phyloP scores from a whole-genome alignment of 2,329 filamentous ascomycete genomes.

The Phialophora tarda region DNA sequence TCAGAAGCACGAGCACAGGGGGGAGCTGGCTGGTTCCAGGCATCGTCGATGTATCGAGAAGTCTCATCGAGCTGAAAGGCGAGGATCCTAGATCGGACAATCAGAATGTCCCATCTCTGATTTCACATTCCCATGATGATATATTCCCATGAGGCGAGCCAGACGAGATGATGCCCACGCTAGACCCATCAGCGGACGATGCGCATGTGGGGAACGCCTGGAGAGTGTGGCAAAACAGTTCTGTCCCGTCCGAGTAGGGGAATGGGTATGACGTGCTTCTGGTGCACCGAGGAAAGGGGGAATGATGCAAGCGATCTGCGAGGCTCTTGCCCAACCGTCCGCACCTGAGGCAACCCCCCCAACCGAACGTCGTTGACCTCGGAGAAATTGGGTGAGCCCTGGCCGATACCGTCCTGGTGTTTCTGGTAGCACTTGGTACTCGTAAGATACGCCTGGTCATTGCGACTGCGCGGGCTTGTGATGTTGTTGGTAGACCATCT shows the following conservation, averaged over 20 bases:
- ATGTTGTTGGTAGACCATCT: too few species aligned
- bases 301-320: slow-evolving; percentile 29
- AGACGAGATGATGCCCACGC: not conserved
- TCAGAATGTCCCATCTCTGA: slow-evolving; percentile 7
- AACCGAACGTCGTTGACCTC: not conserved
- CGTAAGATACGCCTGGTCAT: too few species aligned
- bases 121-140: slow-evolving; percentile 12
- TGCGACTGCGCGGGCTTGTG: too few species aligned
- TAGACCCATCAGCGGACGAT: not conserved
- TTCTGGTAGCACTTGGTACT: not conserved
- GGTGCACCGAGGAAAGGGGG: not conserved
- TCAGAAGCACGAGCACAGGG: not conserved
- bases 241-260: not conserved
- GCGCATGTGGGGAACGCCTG: not conserved
- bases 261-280: not conserved
- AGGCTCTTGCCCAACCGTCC: slow-evolving; percentile 13
- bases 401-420: not conserved
- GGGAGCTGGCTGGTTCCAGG: not conserved
- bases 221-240: not conserved
- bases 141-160: not conserved
- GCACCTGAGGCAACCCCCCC: not conserved
- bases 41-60: slow-evolving; percentile 5
- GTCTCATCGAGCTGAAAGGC: not conserved
- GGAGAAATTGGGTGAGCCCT: not conserved
- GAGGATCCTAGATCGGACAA: not conserved